Evolutionary conservation across 2,329 filamentous ascomycete genomes (phyloP).

Genomic region (Clonostachys byssicola): DNA sequence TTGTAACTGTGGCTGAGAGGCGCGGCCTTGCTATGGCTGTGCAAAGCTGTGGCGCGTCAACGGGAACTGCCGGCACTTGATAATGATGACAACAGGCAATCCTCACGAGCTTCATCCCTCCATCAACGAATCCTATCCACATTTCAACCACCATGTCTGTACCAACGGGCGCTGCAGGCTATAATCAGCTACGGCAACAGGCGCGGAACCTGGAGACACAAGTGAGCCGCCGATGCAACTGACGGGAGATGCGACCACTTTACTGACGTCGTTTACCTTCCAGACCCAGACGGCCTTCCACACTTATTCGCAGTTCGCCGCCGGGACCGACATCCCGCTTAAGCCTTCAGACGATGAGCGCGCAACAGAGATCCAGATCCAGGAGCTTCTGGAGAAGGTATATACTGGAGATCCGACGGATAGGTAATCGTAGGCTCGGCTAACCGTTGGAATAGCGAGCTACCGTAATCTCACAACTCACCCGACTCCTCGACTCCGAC

Average conservation of each 20-base stretch:
- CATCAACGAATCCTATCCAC: too few relatives aligned
- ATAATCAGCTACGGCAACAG: constrained; percentile 93
- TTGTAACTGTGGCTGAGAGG: too few relatives aligned
- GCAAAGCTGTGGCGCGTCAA: too few relatives aligned
- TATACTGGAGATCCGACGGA: neutral
- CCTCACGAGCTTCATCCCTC: too few relatives aligned
- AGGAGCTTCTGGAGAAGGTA: constrained; percentile 82
- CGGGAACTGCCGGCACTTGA: too few relatives aligned
- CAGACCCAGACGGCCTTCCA: constrained; percentile 84
- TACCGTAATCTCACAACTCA: constrained; percentile 73
- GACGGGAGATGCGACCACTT: neutral
- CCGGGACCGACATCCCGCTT: constrained; percentile 70
- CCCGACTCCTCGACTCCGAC: constrained; percentile 90
- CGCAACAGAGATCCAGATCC: constrained; percentile 73
- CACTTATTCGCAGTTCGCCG: constrained; percentile 86
- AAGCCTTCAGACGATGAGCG: constrained; percentile 85
- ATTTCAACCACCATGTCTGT: constrained; percentile 38
- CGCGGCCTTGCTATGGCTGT: too few relatives aligned
- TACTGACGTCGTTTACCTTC: neutral
- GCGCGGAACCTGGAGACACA: constrained; percentile 85
- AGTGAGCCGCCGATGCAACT: constrained; percentile 44
- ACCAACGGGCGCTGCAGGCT: constrained; percentile 60
- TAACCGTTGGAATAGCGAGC: constrained; percentile 59
- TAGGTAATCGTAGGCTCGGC: neutral
- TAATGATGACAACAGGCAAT: too few relatives aligned